phyloP scores from a whole-genome alignment of 768 basidiomycete species.

The Sutorius australiensis region DNA sequence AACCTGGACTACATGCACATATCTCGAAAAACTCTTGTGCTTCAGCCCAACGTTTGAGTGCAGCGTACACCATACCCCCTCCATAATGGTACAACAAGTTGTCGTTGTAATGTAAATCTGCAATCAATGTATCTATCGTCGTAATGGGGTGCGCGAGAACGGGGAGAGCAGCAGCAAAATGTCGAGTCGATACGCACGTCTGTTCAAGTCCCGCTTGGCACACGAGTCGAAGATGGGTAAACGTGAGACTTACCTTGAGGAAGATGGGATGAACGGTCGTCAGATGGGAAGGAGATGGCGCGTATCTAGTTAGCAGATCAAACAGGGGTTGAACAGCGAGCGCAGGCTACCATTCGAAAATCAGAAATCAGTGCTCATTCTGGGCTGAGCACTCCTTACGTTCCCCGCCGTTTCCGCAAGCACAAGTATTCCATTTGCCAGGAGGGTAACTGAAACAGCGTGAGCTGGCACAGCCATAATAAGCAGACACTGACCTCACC shows the following conservation, averaged over 20 bases:
- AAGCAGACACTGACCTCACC: slow-evolving; percentile 35
- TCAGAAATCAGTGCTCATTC: not conserved
- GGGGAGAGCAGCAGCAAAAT: slow-evolving; percentile 56
- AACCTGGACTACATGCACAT: slow-evolving; percentile 61
- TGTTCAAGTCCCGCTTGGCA: slow-evolving; percentile 23
- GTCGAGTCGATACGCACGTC: slow-evolving; percentile 53
- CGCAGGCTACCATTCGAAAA: slow-evolving; percentile 35
- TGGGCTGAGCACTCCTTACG: slow-evolving; percentile 37
- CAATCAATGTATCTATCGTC: slow-evolving; percentile 53
- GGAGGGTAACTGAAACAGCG: slow-evolving; percentile 48
- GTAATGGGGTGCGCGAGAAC: slow-evolving; percentile 63
- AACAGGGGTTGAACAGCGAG: slow-evolving; percentile 56
- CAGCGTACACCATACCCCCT: slow-evolving; percentile 64
- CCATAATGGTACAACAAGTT: slow-evolving; percentile 83
- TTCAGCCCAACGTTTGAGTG: slow-evolving; percentile 60
- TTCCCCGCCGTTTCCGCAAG: slow-evolving; percentile 47
- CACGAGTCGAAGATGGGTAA: not conserved
- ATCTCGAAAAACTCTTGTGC: slow-evolving; percentile 82
- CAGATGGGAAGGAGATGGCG: slow-evolving; percentile 52
- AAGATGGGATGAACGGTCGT: slow-evolving; percentile 71
- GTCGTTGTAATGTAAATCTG: slow-evolving; percentile 72
- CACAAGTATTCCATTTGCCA: slow-evolving; percentile 61
- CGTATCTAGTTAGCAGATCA: slow-evolving; percentile 59
- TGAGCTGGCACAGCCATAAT: not conserved
- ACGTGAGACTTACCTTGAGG: slow-evolving; percentile 46